These are phyloP conservation scores for barley (Hordeum vulgare) DNA, from an alignment of 176 grass and related monocot genomes.

Conservation along the genomic window MorexV3_pseudomolecules_assembly NC_058519.1:263874781-263875280, in stretches of 20 bases:
- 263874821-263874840: background rate
- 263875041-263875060: slow-evolving; percentile 55
- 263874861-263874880: background rate
- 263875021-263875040: background rate
- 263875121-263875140: slow-evolving; percentile 99
- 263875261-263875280: slow-evolving; percentile 58
- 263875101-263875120: slow-evolving; percentile 95
- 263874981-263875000: background rate
- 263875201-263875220: background rate
- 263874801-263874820: background rate
- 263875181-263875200: background rate
- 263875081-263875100: slow-evolving; percentile 94
- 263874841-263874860: background rate
- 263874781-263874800: no score
- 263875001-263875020: background rate
- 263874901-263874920: background rate
- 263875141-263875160: slow-evolving; percentile 99
- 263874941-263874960: background rate
- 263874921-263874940: background rate
- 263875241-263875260: slow-evolving; percentile 16
- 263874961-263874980: slow-evolving; percentile 5
- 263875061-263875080: slow-evolving; percentile 79
- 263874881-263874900: slow-evolving; percentile 14
- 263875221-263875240: slow-evolving; percentile 11
- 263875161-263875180: slow-evolving; percentile 71